These are phyloP conservation scores for Cercospora beticola DNA, from an alignment of 2,329 filamentous ascomycete species.

Conservation along the genomic window DNA sequence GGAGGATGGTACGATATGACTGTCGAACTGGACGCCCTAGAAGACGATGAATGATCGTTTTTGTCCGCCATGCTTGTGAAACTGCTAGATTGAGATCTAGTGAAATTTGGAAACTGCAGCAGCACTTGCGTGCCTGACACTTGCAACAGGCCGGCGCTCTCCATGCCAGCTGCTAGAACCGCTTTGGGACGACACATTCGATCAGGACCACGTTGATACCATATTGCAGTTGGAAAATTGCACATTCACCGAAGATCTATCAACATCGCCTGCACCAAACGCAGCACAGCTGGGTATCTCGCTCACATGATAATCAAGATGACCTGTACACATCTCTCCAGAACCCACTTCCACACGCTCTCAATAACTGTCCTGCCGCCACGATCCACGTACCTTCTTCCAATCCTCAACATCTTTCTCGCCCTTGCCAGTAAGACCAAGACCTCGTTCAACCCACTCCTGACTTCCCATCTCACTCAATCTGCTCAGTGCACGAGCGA, in stretches of 20 bases:
- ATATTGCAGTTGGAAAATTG: not conserved
- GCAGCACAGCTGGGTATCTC: conserved; percentile 12
- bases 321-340: not conserved
- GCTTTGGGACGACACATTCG: not conserved
- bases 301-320: conserved; percentile 4
- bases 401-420: conserved; percentile 65
- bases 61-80: not conserved
- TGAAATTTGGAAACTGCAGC: not conserved
- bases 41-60: conserved; percentile 7
- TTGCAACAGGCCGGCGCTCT: not conserved
- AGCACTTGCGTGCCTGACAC: not conserved
- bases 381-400: conserved; percentile 64
- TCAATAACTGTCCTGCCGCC: conserved; percentile 61
- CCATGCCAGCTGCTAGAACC: not conserved
- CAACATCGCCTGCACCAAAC: not conserved
- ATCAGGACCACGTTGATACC: not conserved
- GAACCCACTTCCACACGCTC: not conserved
- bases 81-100: not conserved
- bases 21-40: conserved; percentile 29
- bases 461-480: conserved; percentile 89
- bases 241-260: not conserved
- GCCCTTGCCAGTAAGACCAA: conserved; percentile 65
- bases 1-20: conserved; percentile 85
- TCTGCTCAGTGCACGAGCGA: conserved; percentile 81
- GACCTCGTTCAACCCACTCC: conserved; percentile 86